Base-by-base conservation (phyloP, 352 stramenopile genomes). In the Phytophthora ramorum region DNA sequence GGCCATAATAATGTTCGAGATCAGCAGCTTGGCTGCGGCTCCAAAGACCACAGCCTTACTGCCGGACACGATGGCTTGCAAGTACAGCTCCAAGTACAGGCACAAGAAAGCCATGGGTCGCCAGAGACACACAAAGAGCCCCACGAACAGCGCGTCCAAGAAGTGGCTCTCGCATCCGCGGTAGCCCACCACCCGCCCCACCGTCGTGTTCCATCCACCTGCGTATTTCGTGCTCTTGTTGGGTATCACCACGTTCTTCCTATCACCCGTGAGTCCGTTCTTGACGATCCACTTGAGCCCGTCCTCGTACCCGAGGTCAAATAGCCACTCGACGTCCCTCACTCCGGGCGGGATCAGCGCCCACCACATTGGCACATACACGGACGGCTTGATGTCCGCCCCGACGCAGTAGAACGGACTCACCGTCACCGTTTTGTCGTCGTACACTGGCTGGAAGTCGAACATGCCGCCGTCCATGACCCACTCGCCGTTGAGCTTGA, bases 331-430 rank as follows among this genome's bases (percentile, higher is more conserved):
- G 34, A 96, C 76, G 54, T 93, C 82, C 13, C 83, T 76, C 40
- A 77, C 66, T 7, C 73, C 76, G 0, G 89, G 87, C 17, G 90
- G 88, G 52, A 92, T 79, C 30, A 95, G 2, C 1, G 79, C 83
- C 89, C 89, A 97, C 87, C 88, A 95, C 79, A 96, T 88, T 2
- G 89, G 90, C 59, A 97, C 86, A 58, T 96, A 97, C n/a, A 87
- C 82, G 34, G 85, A 96, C 13, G 90, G 88, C 63, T 96, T 96
- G 63, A 96, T 97, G 66, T 96, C 89, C 6, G 88, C 87, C n/a
- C 78, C 71, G 10, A 86, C 90, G 69, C 85, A 96, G 76, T 96
- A 97, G 69, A 97, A 92, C 19, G 88, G 87, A 47, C 85, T 95
- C 34, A 96, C 71, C 0, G 84, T 93, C 58, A 97, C 71, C 1